Evolutionary conservation across 257 asterid genomes (phyloP).

Genomic region (Orobanche coerulescens): DNA sequence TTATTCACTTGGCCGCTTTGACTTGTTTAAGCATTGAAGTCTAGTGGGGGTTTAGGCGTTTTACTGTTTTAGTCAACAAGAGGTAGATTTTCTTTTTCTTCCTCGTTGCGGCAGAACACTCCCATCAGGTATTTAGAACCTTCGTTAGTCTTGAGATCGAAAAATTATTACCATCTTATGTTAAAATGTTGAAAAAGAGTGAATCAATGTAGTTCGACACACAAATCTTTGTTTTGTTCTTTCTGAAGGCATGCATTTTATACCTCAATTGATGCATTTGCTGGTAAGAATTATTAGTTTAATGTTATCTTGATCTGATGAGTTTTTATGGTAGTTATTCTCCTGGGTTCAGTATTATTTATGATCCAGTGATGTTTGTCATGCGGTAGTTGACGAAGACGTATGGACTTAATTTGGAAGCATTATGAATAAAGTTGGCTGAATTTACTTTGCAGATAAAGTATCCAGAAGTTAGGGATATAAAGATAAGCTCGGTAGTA

Average conservation of each 20-base stretch:
- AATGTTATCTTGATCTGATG: not conserved
- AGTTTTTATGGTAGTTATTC: not conserved
- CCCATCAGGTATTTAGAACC: not conserved
- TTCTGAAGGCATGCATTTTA: not conserved
- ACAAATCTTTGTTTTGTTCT: not conserved
- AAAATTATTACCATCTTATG: not conserved
- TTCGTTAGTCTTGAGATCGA: not conserved
- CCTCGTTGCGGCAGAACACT: not conserved
- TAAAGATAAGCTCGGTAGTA: slow-evolving; percentile 20
- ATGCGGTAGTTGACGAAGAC: slow-evolving; percentile 11
- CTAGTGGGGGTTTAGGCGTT: slow-evolving; percentile 9
- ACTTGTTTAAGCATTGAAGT: slow-evolving; percentile 5
- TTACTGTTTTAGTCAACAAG: not conserved
- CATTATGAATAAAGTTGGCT: not conserved
- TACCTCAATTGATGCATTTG: slow-evolving; percentile 7
- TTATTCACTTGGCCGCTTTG: not conserved
- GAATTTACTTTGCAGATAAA: slow-evolving; percentile 21
- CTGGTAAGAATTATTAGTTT: not conserved
- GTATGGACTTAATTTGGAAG: slow-evolving; percentile 9
- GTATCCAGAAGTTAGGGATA: slow-evolving; percentile 26
- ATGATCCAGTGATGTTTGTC: slow-evolving; percentile 11
- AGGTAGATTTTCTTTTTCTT: not conserved
- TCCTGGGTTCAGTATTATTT: not conserved
- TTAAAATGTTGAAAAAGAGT: slow-evolving; percentile 3
- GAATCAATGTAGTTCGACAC: not conserved